These are phyloP conservation scores for Beauveria asiatica DNA, from an alignment of 2,329 filamentous ascomycete species.

Conservation along the genomic window DNA sequence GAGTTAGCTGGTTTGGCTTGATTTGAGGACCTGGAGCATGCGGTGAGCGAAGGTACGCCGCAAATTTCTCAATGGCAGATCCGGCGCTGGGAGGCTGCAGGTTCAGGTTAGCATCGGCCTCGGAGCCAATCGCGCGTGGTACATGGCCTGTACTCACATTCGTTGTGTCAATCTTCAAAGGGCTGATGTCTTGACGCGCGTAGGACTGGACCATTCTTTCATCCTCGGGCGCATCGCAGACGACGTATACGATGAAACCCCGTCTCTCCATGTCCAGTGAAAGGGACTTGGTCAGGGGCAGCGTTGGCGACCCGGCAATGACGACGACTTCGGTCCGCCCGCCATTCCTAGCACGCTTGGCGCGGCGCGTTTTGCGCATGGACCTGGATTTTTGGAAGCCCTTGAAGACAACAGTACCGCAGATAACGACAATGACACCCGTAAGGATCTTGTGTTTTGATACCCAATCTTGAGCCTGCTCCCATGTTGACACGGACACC, in stretches of 20 bases:
- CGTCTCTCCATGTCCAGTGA: constrained; percentile 80
- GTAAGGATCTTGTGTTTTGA: constrained; percentile 63
- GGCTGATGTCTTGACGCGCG: constrained; percentile 70
- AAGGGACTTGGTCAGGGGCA: constrained; percentile 76
- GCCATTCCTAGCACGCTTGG: constrained; percentile 71
- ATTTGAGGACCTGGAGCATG: constrained; percentile 70
- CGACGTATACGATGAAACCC: constrained; percentile 88
- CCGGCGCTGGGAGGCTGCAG: constrained; percentile 57
- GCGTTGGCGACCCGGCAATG: constrained; percentile 76
- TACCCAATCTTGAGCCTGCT: constrained; percentile 63
- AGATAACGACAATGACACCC: constrained; percentile 60
- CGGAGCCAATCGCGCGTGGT: neutral
- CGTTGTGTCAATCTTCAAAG: constrained; percentile 74
- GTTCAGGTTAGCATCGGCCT: neutral
- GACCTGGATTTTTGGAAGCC: constrained; percentile 44
- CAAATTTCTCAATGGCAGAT: constrained; percentile 63
- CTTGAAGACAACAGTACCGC: constrained; percentile 55
- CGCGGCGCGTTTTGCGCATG: constrained; percentile 61
- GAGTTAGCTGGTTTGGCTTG: constrained; percentile 63
- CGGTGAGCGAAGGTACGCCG: constrained; percentile 60
- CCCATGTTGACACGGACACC: constrained; percentile 29
- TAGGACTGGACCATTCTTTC: constrained; percentile 70
- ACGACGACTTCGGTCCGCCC: constrained; percentile 81
- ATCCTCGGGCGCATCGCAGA: constrained; percentile 78
- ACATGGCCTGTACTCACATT: constrained; percentile 46